These are phyloP conservation scores for Tremella mesenterica DNA, from an alignment of 768 basidiomycete species.

Conservation along the genomic window DNA sequence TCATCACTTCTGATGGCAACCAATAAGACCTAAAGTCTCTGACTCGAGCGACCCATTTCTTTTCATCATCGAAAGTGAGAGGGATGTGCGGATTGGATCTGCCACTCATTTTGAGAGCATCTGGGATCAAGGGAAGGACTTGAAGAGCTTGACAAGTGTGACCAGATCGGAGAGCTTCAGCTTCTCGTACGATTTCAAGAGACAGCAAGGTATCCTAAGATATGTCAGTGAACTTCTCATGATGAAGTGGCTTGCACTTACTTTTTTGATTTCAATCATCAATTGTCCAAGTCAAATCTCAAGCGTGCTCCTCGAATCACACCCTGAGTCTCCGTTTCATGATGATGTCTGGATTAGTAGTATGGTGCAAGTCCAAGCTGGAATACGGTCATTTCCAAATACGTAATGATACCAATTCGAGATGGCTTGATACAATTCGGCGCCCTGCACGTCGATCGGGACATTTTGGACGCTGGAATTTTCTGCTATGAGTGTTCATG, in stretches of 20 bases:
- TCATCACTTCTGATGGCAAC: background rate
- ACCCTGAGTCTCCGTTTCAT: too few species aligned
- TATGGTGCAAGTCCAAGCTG: too few species aligned
- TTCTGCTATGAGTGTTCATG: too few species aligned
- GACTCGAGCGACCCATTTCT: constrained; percentile 13
- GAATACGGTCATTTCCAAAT: too few species aligned
- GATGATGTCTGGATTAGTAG: too few species aligned
- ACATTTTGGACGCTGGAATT: too few species aligned
- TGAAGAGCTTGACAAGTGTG: background rate
- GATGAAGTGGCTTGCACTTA: background rate
- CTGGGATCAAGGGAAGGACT: background rate
- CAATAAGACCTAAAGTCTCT: background rate
- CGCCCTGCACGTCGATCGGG: too few species aligned
- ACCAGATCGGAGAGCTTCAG: background rate
- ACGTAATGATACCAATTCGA: too few species aligned
- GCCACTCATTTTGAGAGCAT: background rate
- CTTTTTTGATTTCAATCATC: background rate
- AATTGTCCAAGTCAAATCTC: background rate
- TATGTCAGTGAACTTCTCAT: background rate
- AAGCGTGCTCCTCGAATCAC: too few species aligned
- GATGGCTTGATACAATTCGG: too few species aligned
- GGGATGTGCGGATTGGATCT: constrained; percentile 9
- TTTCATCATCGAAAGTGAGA: constrained; percentile 10
- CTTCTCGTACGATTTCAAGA: background rate
- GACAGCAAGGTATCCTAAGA: background rate